Evolutionary conservation across 345 rosid genomes (phyloP).

Genomic region (Kernera saxatilis): DNA sequence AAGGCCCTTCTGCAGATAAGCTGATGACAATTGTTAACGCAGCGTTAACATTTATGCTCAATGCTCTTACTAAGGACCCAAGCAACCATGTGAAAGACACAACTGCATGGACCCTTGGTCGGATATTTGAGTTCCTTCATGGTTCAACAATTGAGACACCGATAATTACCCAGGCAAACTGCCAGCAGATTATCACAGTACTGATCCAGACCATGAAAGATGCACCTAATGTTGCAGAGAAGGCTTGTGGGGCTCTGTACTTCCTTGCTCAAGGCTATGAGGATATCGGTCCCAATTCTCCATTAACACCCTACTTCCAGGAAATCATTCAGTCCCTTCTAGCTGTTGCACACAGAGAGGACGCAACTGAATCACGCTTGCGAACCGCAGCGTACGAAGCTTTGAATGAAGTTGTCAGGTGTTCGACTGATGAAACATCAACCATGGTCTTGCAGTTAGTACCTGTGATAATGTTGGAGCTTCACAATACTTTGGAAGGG

Average conservation of each 20-base stretch:
- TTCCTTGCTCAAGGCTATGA: conserved; percentile 73
- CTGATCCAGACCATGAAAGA: conserved; percentile 69
- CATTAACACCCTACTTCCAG: conserved; percentile 64
- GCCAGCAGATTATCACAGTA: conserved; percentile 74
- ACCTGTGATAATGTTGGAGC: conserved; percentile 63
- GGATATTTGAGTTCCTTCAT: conserved; percentile 72
- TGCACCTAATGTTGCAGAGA: conserved; percentile 66
- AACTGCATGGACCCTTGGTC: conserved; percentile 58
- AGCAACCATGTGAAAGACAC: conserved; percentile 42
- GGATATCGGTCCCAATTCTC: conserved; percentile 47
- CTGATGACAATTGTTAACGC: conserved; percentile 46
- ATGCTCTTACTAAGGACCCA: conserved; percentile 34
- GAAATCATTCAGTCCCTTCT: conserved; percentile 68
- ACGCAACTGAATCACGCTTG: conserved; percentile 67
- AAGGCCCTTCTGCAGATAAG: conserved; percentile 60
- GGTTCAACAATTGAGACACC: conserved; percentile 61
- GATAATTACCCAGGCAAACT: conserved; percentile 57
- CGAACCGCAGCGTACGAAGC: conserved; percentile 75
- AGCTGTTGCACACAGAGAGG: conserved; percentile 67
- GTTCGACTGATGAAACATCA: conserved; percentile 64
- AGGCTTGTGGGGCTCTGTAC: conserved; percentile 71
- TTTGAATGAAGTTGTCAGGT: conserved; percentile 66
- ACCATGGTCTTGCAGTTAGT: conserved; percentile 58
- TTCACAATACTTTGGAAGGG: conserved; percentile 64
- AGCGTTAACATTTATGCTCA: conserved; percentile 62